These are phyloP conservation scores for Fraxinus paxiana DNA, from an alignment of 305 asterid genomes.

Conservation along the genomic window DNA sequence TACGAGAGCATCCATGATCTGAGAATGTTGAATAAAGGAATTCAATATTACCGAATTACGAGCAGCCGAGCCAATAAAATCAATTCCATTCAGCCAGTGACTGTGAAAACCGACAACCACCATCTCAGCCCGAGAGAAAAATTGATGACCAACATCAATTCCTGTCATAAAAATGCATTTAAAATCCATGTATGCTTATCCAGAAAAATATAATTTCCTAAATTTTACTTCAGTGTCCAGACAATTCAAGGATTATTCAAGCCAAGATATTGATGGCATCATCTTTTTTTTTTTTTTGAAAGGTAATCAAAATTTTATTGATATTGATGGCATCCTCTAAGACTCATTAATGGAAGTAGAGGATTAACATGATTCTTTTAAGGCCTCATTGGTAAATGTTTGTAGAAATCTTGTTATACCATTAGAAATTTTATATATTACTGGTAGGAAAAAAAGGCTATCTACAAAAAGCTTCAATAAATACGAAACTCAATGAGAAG, in stretches of 20 bases:
- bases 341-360: background rate
- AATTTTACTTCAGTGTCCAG: background rate
- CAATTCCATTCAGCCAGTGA: constrained; percentile 86
- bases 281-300: no score
- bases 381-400: background rate
- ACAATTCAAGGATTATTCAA: background rate
- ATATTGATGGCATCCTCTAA: background rate
- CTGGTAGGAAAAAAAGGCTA: background rate
- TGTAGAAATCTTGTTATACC: background rate
- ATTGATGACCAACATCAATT: constrained; percentile 86
- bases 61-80: constrained; percentile 49
- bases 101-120: constrained; percentile 71
- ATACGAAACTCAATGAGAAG: background rate
- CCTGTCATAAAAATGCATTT: constrained; percentile 45
- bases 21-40: background rate
- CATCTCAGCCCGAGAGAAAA: constrained; percentile 91
- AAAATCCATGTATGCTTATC: background rate
- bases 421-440: background rate
- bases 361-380: background rate
- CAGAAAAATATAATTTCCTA: background rate
- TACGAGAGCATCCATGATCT: background rate
- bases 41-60: constrained; percentile 36
- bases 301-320: no score
- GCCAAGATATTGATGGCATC: background rate
- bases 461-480: background rate